Base-by-base conservation (phyloP, 2,329 filamentous ascomycete species). In the Aspergillus ochraceoroseus region DNA sequence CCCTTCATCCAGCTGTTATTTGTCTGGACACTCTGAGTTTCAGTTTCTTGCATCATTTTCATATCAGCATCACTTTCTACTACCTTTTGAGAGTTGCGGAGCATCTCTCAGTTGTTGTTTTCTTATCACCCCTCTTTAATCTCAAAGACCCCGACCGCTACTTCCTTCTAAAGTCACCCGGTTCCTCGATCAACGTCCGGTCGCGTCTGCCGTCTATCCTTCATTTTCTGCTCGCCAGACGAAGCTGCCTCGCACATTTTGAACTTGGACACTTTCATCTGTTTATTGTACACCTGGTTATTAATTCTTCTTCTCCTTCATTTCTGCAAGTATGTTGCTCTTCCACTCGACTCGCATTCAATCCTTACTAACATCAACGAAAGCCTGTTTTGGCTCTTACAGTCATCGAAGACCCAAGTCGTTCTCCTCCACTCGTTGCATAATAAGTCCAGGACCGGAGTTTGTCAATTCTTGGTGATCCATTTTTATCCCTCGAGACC, bases 21-120 rank as follows among this genome's bases (percentile, higher is more conserved):
- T 38, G 41, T 47, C 37, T 37, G 29, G 34, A 43, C 39, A 26
- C 37, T 39, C 35, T 26, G 31, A 34, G 23, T n/a, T n/a, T n/a
- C n/a, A n/a, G n/a, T n/a, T n/a, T n/a, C n/a, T n/a, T n/a, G n/a
- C n/a, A n/a, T n/a, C 42, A 50, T 26, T 46, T 39, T 42, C 43
- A 32, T 46, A 47, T 53, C 45, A 47, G 40, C 50, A 41, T 43
- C 44, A 40, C 38, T 51, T 51, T 48, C 48, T 30, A 34, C 38
- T 51, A 50, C 44, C n/a, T 32, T 40, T 41, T 51, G 52, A 60
- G 58, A 55, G 51, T 54, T 65, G 62, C 62, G 63, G 62, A 59
- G 62, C 62, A 65, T 58, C 51, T 56, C 60, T 55, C 48, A 42
- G 39, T 27, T 17, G 20, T 12, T 34, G 40, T 37, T 33, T 46